These are phyloP conservation scores for Arabidopsis lyrata DNA, from an alignment of 441 rosid genomes.

Conservation along the genomic window DNA sequence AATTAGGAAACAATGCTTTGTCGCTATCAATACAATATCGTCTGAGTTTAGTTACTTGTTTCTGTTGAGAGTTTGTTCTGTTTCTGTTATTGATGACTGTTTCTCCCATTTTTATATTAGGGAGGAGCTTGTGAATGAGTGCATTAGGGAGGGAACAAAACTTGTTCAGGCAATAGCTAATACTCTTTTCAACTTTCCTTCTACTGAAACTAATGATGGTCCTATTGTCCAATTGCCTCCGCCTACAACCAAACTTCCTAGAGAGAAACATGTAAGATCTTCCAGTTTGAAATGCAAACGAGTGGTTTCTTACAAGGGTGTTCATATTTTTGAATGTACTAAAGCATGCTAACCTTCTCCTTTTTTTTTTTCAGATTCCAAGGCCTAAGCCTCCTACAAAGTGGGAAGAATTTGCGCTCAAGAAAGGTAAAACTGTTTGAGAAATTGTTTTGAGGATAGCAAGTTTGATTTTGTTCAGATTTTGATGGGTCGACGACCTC, in stretches of 20 bases:
- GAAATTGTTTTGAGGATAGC: slow-evolving; percentile 9
- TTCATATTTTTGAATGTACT: slow-evolving; percentile 7
- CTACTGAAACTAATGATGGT: slow-evolving; percentile 80
- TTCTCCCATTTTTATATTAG: slow-evolving; percentile 40
- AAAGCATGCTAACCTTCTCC: slow-evolving; percentile 19
- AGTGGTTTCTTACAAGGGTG: background rate
- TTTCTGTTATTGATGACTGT: background rate
- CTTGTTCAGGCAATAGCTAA: slow-evolving; percentile 82
- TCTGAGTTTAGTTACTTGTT: slow-evolving; percentile 18
- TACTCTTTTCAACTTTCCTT: slow-evolving; percentile 72
- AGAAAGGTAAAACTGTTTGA: slow-evolving; percentile 56
- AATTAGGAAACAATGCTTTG: background rate
- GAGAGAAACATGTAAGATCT: slow-evolving; percentile 85
- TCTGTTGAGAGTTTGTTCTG: slow-evolving; percentile 16
- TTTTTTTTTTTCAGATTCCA: slow-evolving; percentile 40
- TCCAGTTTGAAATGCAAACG: slow-evolving; percentile 11
- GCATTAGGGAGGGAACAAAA: slow-evolving; percentile 67
- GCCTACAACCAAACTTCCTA: slow-evolving; percentile 76
- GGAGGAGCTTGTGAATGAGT: slow-evolving; percentile 72
- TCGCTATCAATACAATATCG: background rate
- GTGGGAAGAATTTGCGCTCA: slow-evolving; percentile 48
- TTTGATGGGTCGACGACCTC: background rate
- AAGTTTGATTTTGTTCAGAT: slow-evolving; percentile 19
- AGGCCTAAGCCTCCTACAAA: slow-evolving; percentile 50
- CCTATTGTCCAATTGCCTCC: slow-evolving; percentile 89